Evolutionary conservation across 768 basidiomycete genomes (phyloP), one percentile per base, ranked within the genome.

Genomic region (Dendrothele bispora): DNA sequence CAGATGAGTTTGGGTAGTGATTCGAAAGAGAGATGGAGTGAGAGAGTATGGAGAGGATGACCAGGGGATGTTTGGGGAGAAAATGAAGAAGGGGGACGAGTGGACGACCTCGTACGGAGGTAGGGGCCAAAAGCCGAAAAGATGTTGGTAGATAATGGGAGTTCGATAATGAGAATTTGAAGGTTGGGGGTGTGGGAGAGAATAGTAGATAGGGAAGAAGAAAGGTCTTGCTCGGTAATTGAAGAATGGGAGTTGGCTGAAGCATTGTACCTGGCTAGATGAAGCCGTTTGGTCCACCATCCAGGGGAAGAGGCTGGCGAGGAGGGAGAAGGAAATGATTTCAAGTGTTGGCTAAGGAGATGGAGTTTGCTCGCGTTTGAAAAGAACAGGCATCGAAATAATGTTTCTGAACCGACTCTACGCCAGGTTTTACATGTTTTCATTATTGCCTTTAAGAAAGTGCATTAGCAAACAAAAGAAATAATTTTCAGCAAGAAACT

Each of bases 241-340:
- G 74, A 72, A 2, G 70, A 62, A 5, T 65, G 69, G 7, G 64
- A 70, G 5, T 66, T 67, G 25, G 57, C 59, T 12, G 55, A 53
- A 6, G 63, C 59, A 46, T 72, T 70, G 61, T 77, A 80, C 7
- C 80, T 76, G 2, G 77, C 73, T 24, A 89, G 68, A 46, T 91
- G 87, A n/a, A 91, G 67, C n/a, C 86, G 74, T 27, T 75, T 75
- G 0, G 84, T 78, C 80, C 83, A 86, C 83, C 84, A 85, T 4
- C 86, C 86, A 1, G 84, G 64, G 0, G 79, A 75, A 0, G 73
- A 63, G 5, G 77, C 72, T 7, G 67, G 53, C 2, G 71, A 70
- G 3, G 62, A 65, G 1, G 68, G 56, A 17, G 57, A 40, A 1
- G 67, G 54, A 0, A 76, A 60, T 2, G 74, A 68, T 7, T 81